phyloP scores from a whole-genome alignment of 2,329 filamentous ascomycete genomes.

The Ophiostoma novo-ulmi region DNA sequence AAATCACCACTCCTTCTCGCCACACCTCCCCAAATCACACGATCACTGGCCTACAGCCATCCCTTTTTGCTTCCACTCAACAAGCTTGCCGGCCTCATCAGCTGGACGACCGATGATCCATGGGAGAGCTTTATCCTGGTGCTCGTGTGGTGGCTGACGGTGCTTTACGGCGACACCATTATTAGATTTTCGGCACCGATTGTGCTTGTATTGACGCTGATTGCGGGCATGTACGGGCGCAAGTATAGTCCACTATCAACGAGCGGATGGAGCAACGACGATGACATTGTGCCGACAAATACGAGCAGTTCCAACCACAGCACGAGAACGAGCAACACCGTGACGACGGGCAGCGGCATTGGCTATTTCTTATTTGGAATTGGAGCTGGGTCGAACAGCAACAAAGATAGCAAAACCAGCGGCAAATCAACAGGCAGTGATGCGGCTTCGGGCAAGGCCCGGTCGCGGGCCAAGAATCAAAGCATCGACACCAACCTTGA shows the following conservation, averaged over 20 bases:
- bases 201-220: conserved; percentile 71
- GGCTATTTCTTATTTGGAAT: conserved; percentile 63
- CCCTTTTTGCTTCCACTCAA: conserved; percentile 89
- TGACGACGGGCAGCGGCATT: conserved; percentile 24
- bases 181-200: conserved; percentile 78
- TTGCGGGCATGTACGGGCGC: conserved; percentile 86
- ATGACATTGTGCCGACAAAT: conserved; percentile 34
- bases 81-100: conserved; percentile 74
- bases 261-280: conserved; percentile 61
- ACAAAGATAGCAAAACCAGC: conserved; percentile 43
- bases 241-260: conserved; percentile 87
- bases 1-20: conserved; percentile 90
- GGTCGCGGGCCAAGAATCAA: conserved; percentile 29
- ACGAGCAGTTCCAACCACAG: conserved; percentile 49
- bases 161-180: conserved; percentile 81
- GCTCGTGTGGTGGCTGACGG: conserved; percentile 75
- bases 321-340: conserved; percentile 41
- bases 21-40: conserved; percentile 89
- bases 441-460: conserved; percentile 26
- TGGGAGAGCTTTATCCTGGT: conserved; percentile 97
- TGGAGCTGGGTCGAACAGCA: conserved; percentile 49
- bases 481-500: conserved; percentile 29
- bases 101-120: conserved; percentile 88
- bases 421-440: conserved; percentile 26
- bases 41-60: conserved; percentile 91